Conservation (phyloP, 2,329 filamentous ascomycete genomes). For the Biscogniauxia marginata region DNA sequence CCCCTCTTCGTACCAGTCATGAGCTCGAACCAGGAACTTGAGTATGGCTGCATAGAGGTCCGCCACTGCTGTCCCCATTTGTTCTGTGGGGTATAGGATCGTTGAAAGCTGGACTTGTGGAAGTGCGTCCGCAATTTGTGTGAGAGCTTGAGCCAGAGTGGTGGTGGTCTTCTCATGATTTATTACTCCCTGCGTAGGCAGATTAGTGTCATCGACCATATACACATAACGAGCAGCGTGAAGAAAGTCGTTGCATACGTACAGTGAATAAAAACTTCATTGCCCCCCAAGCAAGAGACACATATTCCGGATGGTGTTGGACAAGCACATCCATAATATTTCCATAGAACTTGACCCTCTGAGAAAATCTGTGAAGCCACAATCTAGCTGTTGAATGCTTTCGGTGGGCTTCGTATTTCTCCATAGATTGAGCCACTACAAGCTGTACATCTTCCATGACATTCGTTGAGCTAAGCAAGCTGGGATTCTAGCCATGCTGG, state of each 20-base stretch:
- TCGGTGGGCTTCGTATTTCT: too few species aligned
- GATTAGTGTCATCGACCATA: background rate
- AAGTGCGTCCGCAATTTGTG: background rate
- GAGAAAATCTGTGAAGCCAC: background rate
- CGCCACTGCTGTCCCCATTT: background rate
- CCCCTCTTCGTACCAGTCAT: background rate
- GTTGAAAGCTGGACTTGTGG: background rate
- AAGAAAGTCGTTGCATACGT: background rate
- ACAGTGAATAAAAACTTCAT: conserved; percentile 12
- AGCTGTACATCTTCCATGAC: too few species aligned
- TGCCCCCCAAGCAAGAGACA: conserved; percentile 10
- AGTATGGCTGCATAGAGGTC: background rate
- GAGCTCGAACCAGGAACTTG: background rate
- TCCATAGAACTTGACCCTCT: background rate
- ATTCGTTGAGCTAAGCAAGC: too few species aligned
- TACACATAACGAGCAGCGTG: too few species aligned
- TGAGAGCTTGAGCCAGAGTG: background rate
- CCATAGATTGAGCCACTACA: too few species aligned
- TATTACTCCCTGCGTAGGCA: background rate
- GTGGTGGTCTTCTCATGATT: background rate
- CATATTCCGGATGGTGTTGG: conserved; percentile 9
- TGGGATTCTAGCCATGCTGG: too few species aligned
- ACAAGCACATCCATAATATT: background rate
- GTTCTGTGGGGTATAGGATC: background rate
- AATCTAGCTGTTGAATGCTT: background rate